Evolutionary conservation across 1,284 basidiomycete genomes (phyloP).

Genomic region (Abortiporus biennis): DNA sequence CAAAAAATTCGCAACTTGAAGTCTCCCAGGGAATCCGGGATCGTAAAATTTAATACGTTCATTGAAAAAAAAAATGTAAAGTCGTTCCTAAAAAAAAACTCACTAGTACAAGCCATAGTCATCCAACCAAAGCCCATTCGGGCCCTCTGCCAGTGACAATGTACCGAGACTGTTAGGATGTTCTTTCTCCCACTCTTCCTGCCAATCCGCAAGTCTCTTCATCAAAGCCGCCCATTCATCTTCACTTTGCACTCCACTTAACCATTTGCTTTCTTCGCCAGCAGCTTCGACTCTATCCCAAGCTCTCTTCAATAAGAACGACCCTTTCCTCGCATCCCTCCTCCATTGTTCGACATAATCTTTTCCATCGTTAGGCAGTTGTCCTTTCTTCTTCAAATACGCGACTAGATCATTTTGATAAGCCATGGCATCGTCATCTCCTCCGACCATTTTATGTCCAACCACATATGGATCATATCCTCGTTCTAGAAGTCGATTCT

Average conservation of each 20-base stretch:
- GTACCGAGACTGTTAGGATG: too few species aligned
- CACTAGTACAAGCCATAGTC: too few species aligned
- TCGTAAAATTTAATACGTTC: too few species aligned
- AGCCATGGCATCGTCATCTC: slow-evolving; percentile 31
- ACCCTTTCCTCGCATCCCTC: slow-evolving; percentile 27
- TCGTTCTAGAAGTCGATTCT: slow-evolving; percentile 28
- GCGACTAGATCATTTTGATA: slow-evolving; percentile 44
- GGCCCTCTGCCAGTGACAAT: too few species aligned
- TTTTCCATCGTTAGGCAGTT: slow-evolving; percentile 33
- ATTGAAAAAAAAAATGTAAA: too few species aligned
- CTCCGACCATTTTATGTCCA: slow-evolving; percentile 39
- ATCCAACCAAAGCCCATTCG: slow-evolving; percentile 9
- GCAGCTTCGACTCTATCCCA: slow-evolving; percentile 39
- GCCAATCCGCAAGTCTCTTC: slow-evolving; percentile 39
- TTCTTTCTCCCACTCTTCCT: slow-evolving; percentile 34
- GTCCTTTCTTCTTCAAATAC: slow-evolving; percentile 35
- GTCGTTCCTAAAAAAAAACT: too few species aligned
- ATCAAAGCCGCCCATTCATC: slow-evolving; percentile 45
- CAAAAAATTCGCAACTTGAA: too few species aligned
- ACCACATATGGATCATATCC: slow-evolving; percentile 44
- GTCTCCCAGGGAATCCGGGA: too few species aligned
- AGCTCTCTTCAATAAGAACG: slow-evolving; percentile 30
- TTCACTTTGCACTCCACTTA: slow-evolving; percentile 31
- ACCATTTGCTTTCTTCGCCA: slow-evolving; percentile 30
- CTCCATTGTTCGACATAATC: slow-evolving; percentile 47